Base-by-base conservation (phyloP, 2,329 filamentous ascomycete genomes). In the Fusarium verticillioides region DNA sequence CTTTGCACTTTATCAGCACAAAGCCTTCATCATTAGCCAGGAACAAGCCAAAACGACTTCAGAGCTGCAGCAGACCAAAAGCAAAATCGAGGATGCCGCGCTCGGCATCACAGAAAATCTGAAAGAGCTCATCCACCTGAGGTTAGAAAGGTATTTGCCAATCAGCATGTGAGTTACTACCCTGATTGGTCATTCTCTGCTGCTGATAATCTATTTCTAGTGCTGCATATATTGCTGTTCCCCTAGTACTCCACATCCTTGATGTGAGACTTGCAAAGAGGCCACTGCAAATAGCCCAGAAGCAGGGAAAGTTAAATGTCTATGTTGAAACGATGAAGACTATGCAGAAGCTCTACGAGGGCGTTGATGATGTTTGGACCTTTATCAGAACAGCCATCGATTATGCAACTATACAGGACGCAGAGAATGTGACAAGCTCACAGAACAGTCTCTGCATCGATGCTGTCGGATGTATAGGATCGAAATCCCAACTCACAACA, bases 221-320 rank as follows among this genome's bases (percentile, higher is more conserved):
- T 39, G 54, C 66, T 26, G 69, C 66, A 10, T 72, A 66, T 11
- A 63, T 63, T 7, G 69, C 69, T 19, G 53, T 72, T n/a, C 69
- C 69, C 21, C 47, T 72, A 0, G 62, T 72, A 1, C 53, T 72
- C 12, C 66, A 72, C 10, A 72, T 72, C 4, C 44, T 72, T 2
- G 66, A 72, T 13, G 66, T 72, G 13, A 72, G 43, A 19, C 66
- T 72, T 30, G 64, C 62, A 30, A 72, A 64, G 13, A 63, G 61
- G 37, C 60, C 66, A 16, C 40, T 63, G 2, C 69, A 72, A 15
- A 66, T 64, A 28, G 69, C 66, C 4, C 66, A 69, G 37, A 72
- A 72, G 39, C 69, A 72, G 46, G 69, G 62, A 2, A 60, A 56
- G 9, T 44, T 72, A 2, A 63, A 72, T 28, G 58, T 72, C 1